Conservation (phyloP, 129 eudicot genomes). For the Deinandra increscens region DNA sequence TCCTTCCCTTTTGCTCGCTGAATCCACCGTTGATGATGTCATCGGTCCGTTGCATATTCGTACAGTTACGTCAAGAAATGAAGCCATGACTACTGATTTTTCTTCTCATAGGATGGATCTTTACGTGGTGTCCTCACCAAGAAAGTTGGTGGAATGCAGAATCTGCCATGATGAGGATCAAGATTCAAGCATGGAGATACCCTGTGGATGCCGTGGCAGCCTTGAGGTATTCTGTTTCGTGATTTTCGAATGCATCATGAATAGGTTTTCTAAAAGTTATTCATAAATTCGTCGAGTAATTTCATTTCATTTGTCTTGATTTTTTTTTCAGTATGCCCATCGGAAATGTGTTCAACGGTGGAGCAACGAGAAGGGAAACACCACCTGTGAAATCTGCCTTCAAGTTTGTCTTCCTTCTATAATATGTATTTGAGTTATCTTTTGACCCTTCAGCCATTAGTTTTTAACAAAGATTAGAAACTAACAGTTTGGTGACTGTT, state of each 20-base stretch:
- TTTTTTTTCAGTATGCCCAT: constrained; percentile 58
- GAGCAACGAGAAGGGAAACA: constrained; percentile 86
- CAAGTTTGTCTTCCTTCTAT: constrained; percentile 42
- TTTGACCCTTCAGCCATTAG: background rate
- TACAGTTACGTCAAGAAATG: constrained; percentile 4
- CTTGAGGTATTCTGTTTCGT: constrained; percentile 37
- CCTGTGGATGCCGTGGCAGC: constrained; percentile 76
- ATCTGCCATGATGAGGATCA: constrained; percentile 79
- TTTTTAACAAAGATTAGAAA: background rate
- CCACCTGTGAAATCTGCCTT: constrained; percentile 62
- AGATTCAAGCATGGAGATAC: constrained; percentile 63
- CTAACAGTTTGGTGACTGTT: background rate
- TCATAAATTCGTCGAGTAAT: background rate
- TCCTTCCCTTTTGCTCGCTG: constrained; percentile 51
- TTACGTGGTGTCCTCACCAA: constrained; percentile 28
- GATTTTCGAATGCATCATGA: background rate
- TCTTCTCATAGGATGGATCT: constrained; percentile 48
- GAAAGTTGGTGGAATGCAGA: constrained; percentile 53
- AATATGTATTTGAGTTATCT: background rate
- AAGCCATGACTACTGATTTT: constrained; percentile 28
- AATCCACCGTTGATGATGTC: constrained; percentile 48
- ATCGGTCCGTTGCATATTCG: constrained; percentile 28
- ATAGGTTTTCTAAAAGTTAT: background rate
- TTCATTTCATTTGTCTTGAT: background rate
- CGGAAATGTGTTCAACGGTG: constrained; percentile 73